A percentile compares a stretch with the other conserved stretches of the same genome.
Conservation (phyloP, 805 yeast genomes). For the Candida rishiriensis region DNA sequence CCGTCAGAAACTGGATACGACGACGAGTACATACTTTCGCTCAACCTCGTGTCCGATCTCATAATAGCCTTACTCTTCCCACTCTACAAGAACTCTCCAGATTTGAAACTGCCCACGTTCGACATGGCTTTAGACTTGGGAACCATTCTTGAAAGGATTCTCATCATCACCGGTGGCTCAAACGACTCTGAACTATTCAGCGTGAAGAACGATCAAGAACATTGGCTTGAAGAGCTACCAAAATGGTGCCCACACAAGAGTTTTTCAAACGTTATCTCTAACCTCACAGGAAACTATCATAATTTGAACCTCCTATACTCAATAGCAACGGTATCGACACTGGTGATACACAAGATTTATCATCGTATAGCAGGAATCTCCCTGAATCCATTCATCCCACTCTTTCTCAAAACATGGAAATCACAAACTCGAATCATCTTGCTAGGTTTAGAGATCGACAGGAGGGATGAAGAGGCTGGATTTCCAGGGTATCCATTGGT, state of each 20-base stretch:
- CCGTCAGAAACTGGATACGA: slow-evolving; percentile 55
- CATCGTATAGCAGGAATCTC: slow-evolving; percentile 34
- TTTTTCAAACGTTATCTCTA: slow-evolving; percentile 13
- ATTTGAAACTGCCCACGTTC: slow-evolving; percentile 29
- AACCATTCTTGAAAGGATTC: slow-evolving; percentile 34
- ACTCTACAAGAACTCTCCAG: slow-evolving; percentile 22
- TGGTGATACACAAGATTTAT: slow-evolving; percentile 42
- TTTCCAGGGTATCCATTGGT: slow-evolving; percentile 40
- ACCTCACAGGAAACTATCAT: slow-evolving; percentile 27
- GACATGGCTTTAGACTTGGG: slow-evolving; percentile 30
- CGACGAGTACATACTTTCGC: slow-evolving; percentile 45
- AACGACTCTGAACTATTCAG: slow-evolving; percentile 39
- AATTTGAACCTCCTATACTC: slow-evolving; percentile 43
- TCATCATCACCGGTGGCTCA: slow-evolving; percentile 34
- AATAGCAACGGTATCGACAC: slow-evolving; percentile 38
- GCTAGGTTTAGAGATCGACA: slow-evolving; percentile 57
- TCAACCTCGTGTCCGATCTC: slow-evolving; percentile 51
- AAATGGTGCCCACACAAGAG: slow-evolving; percentile 37
- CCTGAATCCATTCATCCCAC: slow-evolving; percentile 58
- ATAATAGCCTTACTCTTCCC: slow-evolving; percentile 39
- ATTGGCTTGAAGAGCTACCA: slow-evolving; percentile 29
- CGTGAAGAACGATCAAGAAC: slow-evolving; percentile 36
- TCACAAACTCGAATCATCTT: slow-evolving; percentile 55
- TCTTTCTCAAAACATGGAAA: slow-evolving; percentile 61
- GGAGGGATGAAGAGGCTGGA: slow-evolving; percentile 41